phyloP scores from a whole-genome alignment of 176 grass and related monocot species.

The Eleusine indica region DNA sequence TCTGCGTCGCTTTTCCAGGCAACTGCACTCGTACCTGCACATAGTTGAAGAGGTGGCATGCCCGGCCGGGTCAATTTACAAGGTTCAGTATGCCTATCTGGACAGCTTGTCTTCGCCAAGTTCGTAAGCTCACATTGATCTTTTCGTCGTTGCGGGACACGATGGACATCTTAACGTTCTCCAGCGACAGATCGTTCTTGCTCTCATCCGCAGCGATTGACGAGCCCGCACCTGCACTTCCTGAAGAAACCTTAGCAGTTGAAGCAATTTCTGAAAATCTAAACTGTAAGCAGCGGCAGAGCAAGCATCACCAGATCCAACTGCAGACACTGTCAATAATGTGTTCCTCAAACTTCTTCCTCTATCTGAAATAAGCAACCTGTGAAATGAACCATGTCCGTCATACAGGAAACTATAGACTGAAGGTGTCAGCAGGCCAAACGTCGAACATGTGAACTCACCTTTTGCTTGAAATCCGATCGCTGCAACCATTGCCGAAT shows the following conservation, averaged over 20 bases:
- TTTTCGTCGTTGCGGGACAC: conserved; percentile 51
- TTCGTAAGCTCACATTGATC: conserved; percentile 63
- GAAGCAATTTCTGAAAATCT: conserved; percentile 12
- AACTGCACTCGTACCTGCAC: conserved; percentile 70
- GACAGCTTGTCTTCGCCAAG: conserved; percentile 23
- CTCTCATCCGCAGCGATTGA: conserved; percentile 46
- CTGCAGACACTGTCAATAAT: conserved; percentile 34
- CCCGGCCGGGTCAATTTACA: not conserved
- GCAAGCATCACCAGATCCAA: conserved; percentile 40
- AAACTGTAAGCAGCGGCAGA: not conserved
- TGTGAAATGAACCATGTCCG: conserved; percentile 1
- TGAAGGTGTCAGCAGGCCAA: not conserved
- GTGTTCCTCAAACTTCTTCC: conserved; percentile 32
- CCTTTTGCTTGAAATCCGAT: conserved; percentile 6
- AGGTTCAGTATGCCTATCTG: not conserved
- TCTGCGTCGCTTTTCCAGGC: conserved; percentile 67
- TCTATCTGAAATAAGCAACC: conserved; percentile 34
- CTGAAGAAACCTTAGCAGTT: not conserved
- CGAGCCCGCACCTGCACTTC: conserved; percentile 52
- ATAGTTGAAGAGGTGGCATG: too few species aligned
- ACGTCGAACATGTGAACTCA: conserved; percentile 1
- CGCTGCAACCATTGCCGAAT: conserved; percentile 13
- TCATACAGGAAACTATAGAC: not conserved
- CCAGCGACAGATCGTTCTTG: conserved; percentile 51
- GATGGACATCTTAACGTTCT: conserved; percentile 49